These are phyloP conservation scores for Boletus vermiculosoides DNA, from an alignment of 768 basidiomycete genomes.

Conservation along the genomic window DNA sequence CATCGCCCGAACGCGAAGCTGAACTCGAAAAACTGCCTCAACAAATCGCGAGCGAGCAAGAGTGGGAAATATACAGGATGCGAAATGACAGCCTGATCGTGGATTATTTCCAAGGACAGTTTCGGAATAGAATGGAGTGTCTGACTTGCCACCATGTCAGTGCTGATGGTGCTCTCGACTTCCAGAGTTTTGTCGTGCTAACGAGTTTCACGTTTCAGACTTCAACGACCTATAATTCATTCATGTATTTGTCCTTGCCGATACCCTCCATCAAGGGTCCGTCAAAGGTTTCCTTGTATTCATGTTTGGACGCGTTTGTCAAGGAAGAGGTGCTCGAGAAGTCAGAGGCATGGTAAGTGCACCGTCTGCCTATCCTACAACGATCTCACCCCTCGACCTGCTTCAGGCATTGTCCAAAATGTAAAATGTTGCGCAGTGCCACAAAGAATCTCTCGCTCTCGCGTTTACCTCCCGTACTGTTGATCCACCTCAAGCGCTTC, in stretches of 20 bases:
- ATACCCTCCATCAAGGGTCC: constrained; percentile 66
- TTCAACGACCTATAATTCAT: constrained; percentile 94
- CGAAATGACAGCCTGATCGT: constrained; percentile 93
- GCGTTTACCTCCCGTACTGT: constrained; percentile 87
- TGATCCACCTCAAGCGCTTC: constrained; percentile 93
- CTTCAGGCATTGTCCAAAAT: constrained; percentile 88
- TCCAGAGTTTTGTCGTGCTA: constrained; percentile 9
- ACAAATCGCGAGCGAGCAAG: constrained; percentile 86
- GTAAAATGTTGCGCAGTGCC: constrained; percentile 85
- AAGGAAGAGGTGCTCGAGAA: constrained; percentile 88
- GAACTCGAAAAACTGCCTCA: constrained; percentile 84
- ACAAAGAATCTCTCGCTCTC: constrained; percentile 87
- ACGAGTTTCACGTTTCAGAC: constrained; percentile 52
- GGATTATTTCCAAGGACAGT: constrained; percentile 97
- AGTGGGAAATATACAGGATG: constrained; percentile 88
- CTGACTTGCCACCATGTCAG: constrained; percentile 83
- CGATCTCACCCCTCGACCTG: constrained; percentile 1
- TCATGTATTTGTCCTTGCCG: constrained; percentile 92
- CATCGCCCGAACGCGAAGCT: constrained; percentile 78
- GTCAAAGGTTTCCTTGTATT: constrained; percentile 63
- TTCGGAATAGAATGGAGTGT: constrained; percentile 85
- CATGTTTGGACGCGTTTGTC: constrained; percentile 89
- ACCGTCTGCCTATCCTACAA: background rate
- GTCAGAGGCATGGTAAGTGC: constrained; percentile 85
- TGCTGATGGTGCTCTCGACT: constrained; percentile 4